Evolutionary conservation across 2,329 filamentous ascomycete species (phyloP).

Genomic region (Myriosclerotinia scirpicola): DNA sequence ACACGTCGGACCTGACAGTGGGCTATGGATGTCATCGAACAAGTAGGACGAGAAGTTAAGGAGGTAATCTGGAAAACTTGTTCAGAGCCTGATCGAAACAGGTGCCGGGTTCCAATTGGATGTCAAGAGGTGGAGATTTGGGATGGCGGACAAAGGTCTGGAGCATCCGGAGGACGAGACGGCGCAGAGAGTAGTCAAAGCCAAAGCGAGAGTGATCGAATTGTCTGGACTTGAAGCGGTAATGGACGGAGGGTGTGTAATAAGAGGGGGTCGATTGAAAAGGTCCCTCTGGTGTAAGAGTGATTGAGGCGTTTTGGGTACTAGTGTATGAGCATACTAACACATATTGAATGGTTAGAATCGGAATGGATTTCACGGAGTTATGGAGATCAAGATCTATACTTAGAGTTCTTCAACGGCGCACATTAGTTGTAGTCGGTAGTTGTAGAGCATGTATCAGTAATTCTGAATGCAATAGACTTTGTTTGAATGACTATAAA

Average conservation of each 20-base stretch:
- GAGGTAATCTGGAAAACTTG: constrained; percentile 83
- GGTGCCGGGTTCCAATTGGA: constrained; percentile 34
- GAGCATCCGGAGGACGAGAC: constrained; percentile 35
- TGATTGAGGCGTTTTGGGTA: not conserved
- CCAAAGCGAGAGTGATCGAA: constrained; percentile 21
- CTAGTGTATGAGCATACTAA: not conserved
- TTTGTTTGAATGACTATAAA: not conserved
- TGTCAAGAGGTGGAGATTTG: constrained; percentile 38
- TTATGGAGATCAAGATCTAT: too few species aligned
- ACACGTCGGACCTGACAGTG: constrained; percentile 47
- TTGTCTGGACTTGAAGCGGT: not conserved
- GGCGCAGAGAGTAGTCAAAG: constrained; percentile 3
- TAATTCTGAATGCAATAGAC: not conserved
- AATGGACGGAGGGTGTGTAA: not conserved
- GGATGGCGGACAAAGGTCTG: constrained; percentile 26
- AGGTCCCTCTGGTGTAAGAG: not conserved
- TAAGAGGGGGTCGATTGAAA: not conserved
- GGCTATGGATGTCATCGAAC: constrained; percentile 84
- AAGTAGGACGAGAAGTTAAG: constrained; percentile 77
- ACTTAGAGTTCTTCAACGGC: not conserved
- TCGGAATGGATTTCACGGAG: too few species aligned
- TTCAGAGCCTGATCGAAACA: constrained; percentile 36
- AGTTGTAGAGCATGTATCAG: not conserved
- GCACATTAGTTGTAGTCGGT: not conserved
- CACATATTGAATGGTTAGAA: not conserved